Evolutionary conservation across 148 eudicot genomes (phyloP), one percentile per base, ranked within the genome.

Genomic region (Camellia sinensis): DNA sequence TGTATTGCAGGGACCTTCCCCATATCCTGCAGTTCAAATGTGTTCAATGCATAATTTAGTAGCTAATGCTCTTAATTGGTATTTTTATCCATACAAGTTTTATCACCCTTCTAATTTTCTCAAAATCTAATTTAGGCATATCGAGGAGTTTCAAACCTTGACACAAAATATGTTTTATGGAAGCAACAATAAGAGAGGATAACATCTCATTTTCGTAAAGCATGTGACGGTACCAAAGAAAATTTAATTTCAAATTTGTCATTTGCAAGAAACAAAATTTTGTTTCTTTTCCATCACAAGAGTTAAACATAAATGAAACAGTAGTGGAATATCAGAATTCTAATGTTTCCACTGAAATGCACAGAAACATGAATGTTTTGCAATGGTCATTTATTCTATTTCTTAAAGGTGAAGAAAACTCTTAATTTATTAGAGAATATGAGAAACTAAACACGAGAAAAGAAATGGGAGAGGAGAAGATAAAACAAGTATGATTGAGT

Each of bases 21-120:
- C 93, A 93, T 87, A 80, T 93, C 97, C 97, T 91, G 87, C 84
- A 80, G 73, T 67, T 86, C 17, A 57, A 15, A 12, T 40, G 17
- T 71, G 12, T 50, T 4, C 11, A 6, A 2, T 9, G 5, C 29
- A 48, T 11, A 19, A 29, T 70, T 45, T 45, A 71, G 57, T 50
- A 50, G 9, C 40, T 22, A 12, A 48, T n/a, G 74, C 37, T 18
- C 15, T 43, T 21, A 5, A 68, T 14, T n/a, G 18, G 21, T 0
- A 15, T 0, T 60, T 60, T 18, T 60, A 60, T 60, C 14, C 17
- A 14, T 56, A 13, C 60, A 60, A 60, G 67, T 64, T 64, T 19
- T 29, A 64, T 64, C 40, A 64, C 7, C 13, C 41, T 64, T 19
- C 67, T 64, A 29, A 64, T 64, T 64, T 8, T 21, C 3, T 64